Evolutionary conservation across 148 eudicot genomes (phyloP).

Genomic region (Nyssa sinensis): DNA sequence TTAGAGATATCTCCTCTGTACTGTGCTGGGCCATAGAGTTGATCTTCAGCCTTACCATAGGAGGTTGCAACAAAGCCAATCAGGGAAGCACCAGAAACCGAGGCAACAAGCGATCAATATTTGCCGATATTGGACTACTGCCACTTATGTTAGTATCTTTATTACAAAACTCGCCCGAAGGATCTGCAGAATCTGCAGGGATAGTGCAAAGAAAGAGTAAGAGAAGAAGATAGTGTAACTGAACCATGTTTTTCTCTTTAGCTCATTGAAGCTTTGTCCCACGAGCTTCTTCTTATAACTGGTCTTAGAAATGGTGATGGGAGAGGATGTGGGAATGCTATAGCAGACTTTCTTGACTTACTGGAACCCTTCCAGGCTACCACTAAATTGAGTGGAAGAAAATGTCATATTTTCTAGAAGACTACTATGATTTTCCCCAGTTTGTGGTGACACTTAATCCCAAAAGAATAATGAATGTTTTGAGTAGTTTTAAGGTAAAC

Average conservation of each 20-base stretch:
- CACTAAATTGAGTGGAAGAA: background rate
- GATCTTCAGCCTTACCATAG: conserved; percentile 28
- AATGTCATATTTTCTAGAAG: too few relatives aligned
- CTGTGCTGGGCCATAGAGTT: conserved; percentile 71
- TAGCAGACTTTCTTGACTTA: conserved; percentile 12
- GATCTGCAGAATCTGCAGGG: conserved; percentile 37
- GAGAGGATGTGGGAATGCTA: conserved; percentile 3
- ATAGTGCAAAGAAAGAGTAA: conserved; percentile 18
- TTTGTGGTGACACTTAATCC: too few relatives aligned
- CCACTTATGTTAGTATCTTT: conserved; percentile 24
- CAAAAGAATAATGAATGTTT: too few relatives aligned
- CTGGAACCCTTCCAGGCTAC: background rate
- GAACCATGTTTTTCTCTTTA: background rate
- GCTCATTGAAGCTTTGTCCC: background rate
- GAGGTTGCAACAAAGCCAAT: conserved; percentile 48
- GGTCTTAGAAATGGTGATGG: background rate
- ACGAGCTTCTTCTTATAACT: background rate
- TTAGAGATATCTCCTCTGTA: conserved; percentile 85
- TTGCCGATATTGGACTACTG: conserved; percentile 28
- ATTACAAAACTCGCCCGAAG: conserved; percentile 48
- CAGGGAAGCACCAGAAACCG: conserved; percentile 35
- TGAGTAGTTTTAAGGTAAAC: too few relatives aligned
- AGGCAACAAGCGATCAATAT: conserved; percentile 48
- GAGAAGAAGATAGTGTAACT: conserved; percentile 12
- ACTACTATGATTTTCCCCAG: too few relatives aligned